phyloP scores from a whole-genome alignment of 768 basidiomycete genomes.

The Collybiopsis confluens region DNA sequence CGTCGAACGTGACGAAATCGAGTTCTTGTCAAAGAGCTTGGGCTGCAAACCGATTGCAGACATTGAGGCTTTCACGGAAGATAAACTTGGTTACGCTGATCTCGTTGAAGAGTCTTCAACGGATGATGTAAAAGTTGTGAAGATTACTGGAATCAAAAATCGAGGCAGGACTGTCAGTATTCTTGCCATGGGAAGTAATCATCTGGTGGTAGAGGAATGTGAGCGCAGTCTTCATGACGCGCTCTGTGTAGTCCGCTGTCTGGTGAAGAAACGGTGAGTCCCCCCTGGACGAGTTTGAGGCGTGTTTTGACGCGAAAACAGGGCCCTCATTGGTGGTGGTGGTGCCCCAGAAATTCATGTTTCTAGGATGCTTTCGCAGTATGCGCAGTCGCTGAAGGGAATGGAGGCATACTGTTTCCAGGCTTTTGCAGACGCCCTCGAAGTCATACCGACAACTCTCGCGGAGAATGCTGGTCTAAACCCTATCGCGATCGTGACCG shows the following conservation, averaged over 20 bases:
- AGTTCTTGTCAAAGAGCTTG: slow-evolving; percentile 91
- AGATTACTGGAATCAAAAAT: slow-evolving; percentile 93
- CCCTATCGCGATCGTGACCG: slow-evolving; percentile 97
- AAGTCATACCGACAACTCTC: slow-evolving; percentile 95
- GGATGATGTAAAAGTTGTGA: slow-evolving; percentile 85
- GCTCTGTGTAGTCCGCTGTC: slow-evolving; percentile 95
- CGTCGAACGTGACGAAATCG: slow-evolving; percentile 97
- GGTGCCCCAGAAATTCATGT: slow-evolving; percentile 98
- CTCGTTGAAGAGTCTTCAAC: slow-evolving; percentile 85
- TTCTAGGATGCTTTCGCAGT: slow-evolving; percentile 84
- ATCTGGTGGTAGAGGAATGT: slow-evolving; percentile 91
- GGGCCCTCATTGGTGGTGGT: slow-evolving; percentile 92
- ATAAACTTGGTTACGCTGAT: slow-evolving; percentile 96
- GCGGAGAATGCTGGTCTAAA: slow-evolving; percentile 99
- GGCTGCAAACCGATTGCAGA: slow-evolving; percentile 97
- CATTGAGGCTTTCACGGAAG: slow-evolving; percentile 95
- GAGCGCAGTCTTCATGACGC: slow-evolving; percentile 98
- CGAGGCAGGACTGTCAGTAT: slow-evolving; percentile 92
- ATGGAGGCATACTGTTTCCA: slow-evolving; percentile 99
- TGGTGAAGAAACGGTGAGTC: slow-evolving; percentile 93
- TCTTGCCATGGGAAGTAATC: slow-evolving; percentile 91
- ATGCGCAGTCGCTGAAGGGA: slow-evolving; percentile 90
- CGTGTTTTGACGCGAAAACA: slow-evolving; percentile 19
- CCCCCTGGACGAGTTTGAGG: not conserved
- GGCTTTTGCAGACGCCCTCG: slow-evolving; percentile 95